These are phyloP conservation scores for Raffaelea albimanens DNA, from an alignment of 2,329 filamentous ascomycete genomes.

Conservation along the genomic window DNA sequence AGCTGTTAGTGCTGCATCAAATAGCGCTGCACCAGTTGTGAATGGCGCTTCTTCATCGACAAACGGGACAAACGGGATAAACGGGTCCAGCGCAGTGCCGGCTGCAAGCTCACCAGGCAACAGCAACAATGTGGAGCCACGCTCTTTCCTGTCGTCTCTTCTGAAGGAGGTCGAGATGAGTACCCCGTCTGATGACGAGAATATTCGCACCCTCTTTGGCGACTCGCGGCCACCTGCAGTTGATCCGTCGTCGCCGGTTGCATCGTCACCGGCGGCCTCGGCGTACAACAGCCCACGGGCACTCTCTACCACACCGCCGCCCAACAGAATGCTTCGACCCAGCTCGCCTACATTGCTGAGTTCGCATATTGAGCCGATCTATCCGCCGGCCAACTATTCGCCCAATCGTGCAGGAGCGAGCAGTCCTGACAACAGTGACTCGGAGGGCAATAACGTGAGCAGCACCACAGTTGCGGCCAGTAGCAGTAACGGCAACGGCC, in stretches of 20 bases:
- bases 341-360: slow-evolving; percentile 59
- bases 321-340: slow-evolving; percentile 49
- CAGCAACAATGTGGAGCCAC: slow-evolving; percentile 37
- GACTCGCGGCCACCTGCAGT: slow-evolving; percentile 18
- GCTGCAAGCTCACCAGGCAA: background rate
- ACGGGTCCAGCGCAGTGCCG: background rate
- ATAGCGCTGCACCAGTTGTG: background rate
- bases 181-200: slow-evolving; percentile 49
- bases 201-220: slow-evolving; percentile 28
- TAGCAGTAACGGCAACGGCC: background rate
- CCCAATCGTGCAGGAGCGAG: slow-evolving; percentile 35
- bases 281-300: slow-evolving; percentile 59
- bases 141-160: slow-evolving; percentile 78
- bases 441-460: slow-evolving; percentile 6
- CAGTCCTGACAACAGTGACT: slow-evolving; percentile 34
- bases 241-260: slow-evolving; percentile 21
- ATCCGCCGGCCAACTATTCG: slow-evolving; percentile 66
- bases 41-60: background rate
- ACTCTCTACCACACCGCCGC: slow-evolving; percentile 60
- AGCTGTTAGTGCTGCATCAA: too few relatives aligned
- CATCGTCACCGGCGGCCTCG: slow-evolving; percentile 56
- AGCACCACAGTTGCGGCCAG: background rate
- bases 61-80: background rate
- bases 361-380: slow-evolving; percentile 63
- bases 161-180: slow-evolving; percentile 77